Evolutionary conservation across 305 asterid genomes (phyloP).

Genomic region (Solanum hybrid): DNA sequence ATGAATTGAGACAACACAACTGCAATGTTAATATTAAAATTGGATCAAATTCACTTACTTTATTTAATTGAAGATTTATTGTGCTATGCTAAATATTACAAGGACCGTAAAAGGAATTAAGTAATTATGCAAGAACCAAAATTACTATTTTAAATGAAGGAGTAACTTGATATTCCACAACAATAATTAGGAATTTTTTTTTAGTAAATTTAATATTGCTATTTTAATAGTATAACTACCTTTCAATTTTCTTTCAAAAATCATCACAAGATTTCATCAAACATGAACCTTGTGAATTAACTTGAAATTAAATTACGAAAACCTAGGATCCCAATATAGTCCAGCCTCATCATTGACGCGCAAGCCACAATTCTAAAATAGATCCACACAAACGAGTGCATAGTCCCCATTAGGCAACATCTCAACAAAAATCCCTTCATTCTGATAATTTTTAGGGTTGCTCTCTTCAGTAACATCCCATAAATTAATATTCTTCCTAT

Average conservation of each 20-base stretch:
- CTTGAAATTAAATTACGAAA: background rate
- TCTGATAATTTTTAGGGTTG: background rate
- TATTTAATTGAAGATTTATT: background rate
- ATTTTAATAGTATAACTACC: background rate
- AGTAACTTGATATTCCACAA: background rate
- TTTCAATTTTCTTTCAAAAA: background rate
- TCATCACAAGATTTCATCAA: background rate
- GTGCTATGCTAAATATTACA: background rate
- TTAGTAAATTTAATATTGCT: background rate
- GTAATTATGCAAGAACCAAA: background rate
- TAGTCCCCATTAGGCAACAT: background rate
- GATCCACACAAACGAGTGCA: background rate
- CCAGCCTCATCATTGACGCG: background rate
- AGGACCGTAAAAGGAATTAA: background rate
- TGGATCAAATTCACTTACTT: background rate
- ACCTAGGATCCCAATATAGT: background rate
- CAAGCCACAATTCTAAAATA: background rate
- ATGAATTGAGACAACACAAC: background rate
- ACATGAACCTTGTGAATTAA: background rate
- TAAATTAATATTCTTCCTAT: background rate
- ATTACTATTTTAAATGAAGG: background rate
- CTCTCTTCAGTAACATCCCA: background rate
- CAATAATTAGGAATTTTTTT: background rate
- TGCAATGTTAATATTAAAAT: background rate
- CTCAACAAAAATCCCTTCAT: background rate